Evolutionary conservation across 192 early-diverging fungal species (phyloP), one percentile per base, ranked within the genome.

Genomic region (Linnemannia schmuckeri): DNA sequence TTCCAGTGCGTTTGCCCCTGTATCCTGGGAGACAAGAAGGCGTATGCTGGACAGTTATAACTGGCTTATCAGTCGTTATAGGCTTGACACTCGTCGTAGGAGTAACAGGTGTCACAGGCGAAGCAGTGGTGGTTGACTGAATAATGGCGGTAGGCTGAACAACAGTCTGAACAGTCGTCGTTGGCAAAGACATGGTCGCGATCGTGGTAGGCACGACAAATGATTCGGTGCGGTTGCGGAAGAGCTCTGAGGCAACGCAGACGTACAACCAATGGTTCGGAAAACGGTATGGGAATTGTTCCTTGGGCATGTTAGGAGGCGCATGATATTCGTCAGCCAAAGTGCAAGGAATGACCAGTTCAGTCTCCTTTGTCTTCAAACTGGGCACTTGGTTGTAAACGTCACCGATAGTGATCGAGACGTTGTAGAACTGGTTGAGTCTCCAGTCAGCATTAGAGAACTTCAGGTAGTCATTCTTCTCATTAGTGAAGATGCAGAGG

Each of bases 381-480:
- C 30, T 35, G 30, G 66, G 33, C 17, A 69, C 66, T 3, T 69
- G 13, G 66, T 69, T 69, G 35, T 69, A 69, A 18, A 37, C 66
- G 12, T 69, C 66, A 33, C 66, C 66, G 66, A 30, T 3, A 35
- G 66, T 69, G 30, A 69, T 33, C n/a, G 66, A 69, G 27, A 69
- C 66, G 66, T 69, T 69, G 66, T 69, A 69, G 66, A 69, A 69
- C 66, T 69, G 66, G 66, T 69, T 69, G 66, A 69, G 66, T 69
- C 66, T 69, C 66, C 66, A 69, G 66, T 69, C 66, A 15, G 33
- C 0, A 69, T 69, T 69, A 9, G 8, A 30, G 66, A 69, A 69
- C 30, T 4, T 8, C 4, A 69, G 9, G 13, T 35, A 30, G 2
- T 18, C 0, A 30, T 0, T 69, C 33, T 27, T 7, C 0, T 69